phyloP scores from a whole-genome alignment of 495 filamentous ascomycete genomes.

The Xylaria cubensis region DNA sequence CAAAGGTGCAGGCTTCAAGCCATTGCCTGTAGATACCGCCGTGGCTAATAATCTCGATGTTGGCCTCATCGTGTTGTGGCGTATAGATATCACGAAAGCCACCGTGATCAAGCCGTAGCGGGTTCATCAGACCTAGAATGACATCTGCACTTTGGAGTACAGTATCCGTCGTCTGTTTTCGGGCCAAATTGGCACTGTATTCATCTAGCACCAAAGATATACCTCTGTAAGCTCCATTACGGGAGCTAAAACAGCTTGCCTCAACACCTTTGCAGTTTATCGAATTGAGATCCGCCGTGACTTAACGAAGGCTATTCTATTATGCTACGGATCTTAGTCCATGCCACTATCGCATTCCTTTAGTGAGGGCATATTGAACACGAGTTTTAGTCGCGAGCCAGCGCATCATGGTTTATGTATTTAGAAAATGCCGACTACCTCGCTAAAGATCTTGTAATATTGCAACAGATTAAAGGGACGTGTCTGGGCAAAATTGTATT shows the following conservation, averaged over 20 bases:
- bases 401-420: no score
- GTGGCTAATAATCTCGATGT: conserved; percentile 41
- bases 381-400: no score
- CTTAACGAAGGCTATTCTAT: background rate
- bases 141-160: conserved; percentile 11
- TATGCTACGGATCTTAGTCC: background rate
- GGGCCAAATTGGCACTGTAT: background rate
- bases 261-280: background rate
- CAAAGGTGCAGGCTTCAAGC: conserved; percentile 62
- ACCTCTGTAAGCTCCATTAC: background rate
- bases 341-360: background rate
- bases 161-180: background rate
- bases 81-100: conserved; percentile 15
- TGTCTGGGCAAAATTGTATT: background rate
- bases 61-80: conserved; percentile 37
- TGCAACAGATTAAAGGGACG: background rate
- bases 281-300: background rate
- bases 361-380: background rate
- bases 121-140: background rate
- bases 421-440: no score
- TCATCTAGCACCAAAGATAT: background rate
- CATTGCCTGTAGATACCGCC: conserved; percentile 33
- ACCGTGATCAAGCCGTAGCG: background rate
- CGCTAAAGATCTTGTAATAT: background rate
- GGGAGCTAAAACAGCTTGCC: background rate